Evolutionary conservation across 1,284 basidiomycete species (phyloP).

Genomic region (Tylopilus orsonianus): DNA sequence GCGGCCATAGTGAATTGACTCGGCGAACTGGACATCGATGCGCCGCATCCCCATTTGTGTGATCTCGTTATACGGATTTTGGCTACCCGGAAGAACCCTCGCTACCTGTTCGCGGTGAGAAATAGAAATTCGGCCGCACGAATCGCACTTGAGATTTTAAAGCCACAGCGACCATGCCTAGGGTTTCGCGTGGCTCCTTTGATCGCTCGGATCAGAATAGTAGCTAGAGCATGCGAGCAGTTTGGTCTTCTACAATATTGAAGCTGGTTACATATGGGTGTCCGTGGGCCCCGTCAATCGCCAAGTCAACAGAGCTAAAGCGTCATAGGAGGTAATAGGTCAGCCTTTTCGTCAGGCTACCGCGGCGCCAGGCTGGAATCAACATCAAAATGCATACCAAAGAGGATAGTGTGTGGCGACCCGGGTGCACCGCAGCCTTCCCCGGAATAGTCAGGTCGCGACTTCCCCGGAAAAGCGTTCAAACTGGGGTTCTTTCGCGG

Average conservation of each 20-base stretch:
- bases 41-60: slow-evolving; percentile 31
- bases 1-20: slow-evolving; percentile 21
- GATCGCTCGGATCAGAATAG: slow-evolving; percentile 24
- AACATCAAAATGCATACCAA: slow-evolving; percentile 23
- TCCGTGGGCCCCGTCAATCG: slow-evolving; percentile 29
- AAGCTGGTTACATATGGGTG: slow-evolving; percentile 21
- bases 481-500: slow-evolving; percentile 18
- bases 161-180: slow-evolving; percentile 16
- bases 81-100: slow-evolving; percentile 23
- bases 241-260: slow-evolving; percentile 10
- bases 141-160: slow-evolving; percentile 29
- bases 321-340: slow-evolving; percentile 21
- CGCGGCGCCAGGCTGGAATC: slow-evolving; percentile 9
- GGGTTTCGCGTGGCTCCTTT: slow-evolving; percentile 24
- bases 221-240: slow-evolving; percentile 12
- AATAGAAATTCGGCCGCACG: slow-evolving; percentile 25
- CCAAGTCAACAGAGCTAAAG: slow-evolving; percentile 28
- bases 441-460: slow-evolving; percentile 13
- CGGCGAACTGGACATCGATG: slow-evolving; percentile 27
- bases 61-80: slow-evolving; percentile 23
- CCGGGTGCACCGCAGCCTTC: slow-evolving; percentile 10
- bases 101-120: slow-evolving; percentile 12
- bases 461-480: slow-evolving; percentile 11
- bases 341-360: slow-evolving; percentile 18
- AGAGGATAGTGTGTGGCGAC: slow-evolving; percentile 18